Evolutionary conservation across 2,329 filamentous ascomycete genomes (phyloP).

Genomic region (Fusarium sp.): DNA sequence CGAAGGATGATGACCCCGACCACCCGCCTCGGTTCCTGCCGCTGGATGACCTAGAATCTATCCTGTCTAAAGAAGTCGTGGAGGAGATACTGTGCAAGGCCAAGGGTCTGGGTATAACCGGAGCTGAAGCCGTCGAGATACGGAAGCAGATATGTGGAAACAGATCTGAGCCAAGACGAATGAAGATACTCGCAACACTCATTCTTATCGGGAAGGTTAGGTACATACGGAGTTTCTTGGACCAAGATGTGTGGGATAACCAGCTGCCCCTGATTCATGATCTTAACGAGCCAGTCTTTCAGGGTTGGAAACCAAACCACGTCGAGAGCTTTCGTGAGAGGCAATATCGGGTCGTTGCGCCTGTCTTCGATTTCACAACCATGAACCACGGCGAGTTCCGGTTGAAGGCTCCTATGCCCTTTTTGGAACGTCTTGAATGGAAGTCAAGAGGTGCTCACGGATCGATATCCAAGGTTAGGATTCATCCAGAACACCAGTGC

Average conservation of each 20-base stretch:
- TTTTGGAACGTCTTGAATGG: background rate
- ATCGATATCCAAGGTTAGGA: background rate
- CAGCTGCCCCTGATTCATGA: background rate
- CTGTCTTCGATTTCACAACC: background rate
- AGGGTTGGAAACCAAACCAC: background rate
- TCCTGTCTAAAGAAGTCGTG: too few species aligned
- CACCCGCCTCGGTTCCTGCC: too few species aligned
- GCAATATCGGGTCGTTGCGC: background rate
- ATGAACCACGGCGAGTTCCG: background rate
- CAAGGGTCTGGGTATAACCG: too few species aligned
- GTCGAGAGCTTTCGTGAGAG: background rate
- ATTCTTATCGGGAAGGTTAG: background rate
- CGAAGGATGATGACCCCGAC: too few species aligned
- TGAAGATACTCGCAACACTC: background rate
- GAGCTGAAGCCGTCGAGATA: too few species aligned
- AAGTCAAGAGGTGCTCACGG: background rate
- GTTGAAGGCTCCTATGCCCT: background rate
- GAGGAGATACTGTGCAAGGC: too few species aligned
- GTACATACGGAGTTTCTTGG: background rate
- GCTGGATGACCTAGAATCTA: too few species aligned
- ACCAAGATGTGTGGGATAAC: background rate
- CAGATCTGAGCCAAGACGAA: background rate
- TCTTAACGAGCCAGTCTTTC: background rate
- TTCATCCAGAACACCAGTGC: background rate
- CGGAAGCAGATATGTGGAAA: background rate